Evolutionary conservation across 179 eudicot species (phyloP), one percentile per base, ranked within the genome.

Genomic region (Gypsophila paniculata): DNA sequence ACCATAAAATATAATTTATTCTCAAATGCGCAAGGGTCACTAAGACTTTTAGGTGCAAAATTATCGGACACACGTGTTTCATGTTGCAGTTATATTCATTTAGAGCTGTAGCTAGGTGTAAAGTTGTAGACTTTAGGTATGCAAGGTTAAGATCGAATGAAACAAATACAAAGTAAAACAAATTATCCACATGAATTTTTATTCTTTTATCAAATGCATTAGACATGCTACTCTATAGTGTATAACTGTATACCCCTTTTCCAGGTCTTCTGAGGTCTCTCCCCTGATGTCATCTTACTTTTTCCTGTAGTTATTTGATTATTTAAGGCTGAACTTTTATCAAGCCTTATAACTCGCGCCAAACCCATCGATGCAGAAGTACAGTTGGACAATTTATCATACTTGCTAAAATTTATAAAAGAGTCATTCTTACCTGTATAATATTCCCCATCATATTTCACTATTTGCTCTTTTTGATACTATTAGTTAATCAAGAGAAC

Each of bases 81-180:
- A 34, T 58, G 68, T 29, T 49, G 55, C 25, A 58, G 58, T 25
- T 32, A 18, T 61, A 61, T 61, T 61, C 38, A 29, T 32, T 61
- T 61, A 21, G 32, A 61, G 29, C 42, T 61, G 39, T 26, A n/a
- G 13, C 26, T 3, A 61, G 11, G 34, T 10, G 61, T 12, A n/a
- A 26, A 25, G 25, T 1, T 60, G n/a, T 23, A 57, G 61, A 14
- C 22, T 22, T 32, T 57, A 23, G 32, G 23, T 57, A 23, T 7
- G 61, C 61, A 57, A 4, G 32, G 10, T 9, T 1, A 10, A 57
- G 9, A 21, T 22, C 29, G 8, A 57, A 8, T 57, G 61, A 57
- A 57, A 57, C 14, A 57, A 57, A 22, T 1, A 22, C 26, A 22
- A 57, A 57, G 29, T 25, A 5, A 2, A 26, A 2, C n/a, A 11